Percentiles rank a stretch among this genome's conserved stretches.
Evolutionary conservation across 805 yeast species (phyloP).

Genomic region (Saturnispora besseyi): DNA sequence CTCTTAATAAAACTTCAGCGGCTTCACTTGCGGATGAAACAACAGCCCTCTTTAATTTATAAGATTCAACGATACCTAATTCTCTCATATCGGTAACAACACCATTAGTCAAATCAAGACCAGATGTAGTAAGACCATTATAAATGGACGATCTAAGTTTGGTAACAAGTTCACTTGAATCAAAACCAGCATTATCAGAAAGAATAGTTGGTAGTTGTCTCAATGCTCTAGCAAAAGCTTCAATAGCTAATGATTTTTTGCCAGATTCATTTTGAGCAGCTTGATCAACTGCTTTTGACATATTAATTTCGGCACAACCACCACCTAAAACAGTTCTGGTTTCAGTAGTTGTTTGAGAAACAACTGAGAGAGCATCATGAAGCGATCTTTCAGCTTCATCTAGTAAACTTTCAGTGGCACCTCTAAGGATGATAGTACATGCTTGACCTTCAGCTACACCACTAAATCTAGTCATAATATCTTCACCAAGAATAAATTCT

Average conservation of each 20-base stretch:
- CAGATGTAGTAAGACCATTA: conserved; percentile 86
- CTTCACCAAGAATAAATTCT: conserved; percentile 91
- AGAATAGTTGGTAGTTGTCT: conserved; percentile 92
- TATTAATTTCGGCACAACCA: conserved; percentile 84
- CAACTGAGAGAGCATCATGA: conserved; percentile 92
- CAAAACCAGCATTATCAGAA: conserved; percentile 96
- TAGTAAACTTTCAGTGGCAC: conserved; percentile 97
- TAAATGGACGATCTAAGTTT: conserved; percentile 85
- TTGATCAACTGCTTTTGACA: conserved; percentile 94
- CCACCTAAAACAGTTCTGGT: conserved; percentile 92
- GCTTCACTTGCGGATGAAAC: conserved; percentile 97
- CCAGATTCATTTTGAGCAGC: conserved; percentile 89
- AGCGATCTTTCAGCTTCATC: conserved; percentile 96
- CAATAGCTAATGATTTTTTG: conserved; percentile 88
- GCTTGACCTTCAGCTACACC: conserved; percentile 96
- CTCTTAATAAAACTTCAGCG: conserved; percentile 90
- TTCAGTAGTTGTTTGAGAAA: conserved; percentile 89
- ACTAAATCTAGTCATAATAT: conserved; percentile 80
- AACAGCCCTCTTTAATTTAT: conserved; percentile 85
- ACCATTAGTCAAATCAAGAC: conserved; percentile 81
- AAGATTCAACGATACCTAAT: conserved; percentile 86
- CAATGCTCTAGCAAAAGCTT: conserved; percentile 87
- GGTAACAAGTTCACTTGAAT: conserved; percentile 84
- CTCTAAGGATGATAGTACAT: conserved; percentile 90
- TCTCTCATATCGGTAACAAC: conserved; percentile 89